Base-by-base conservation (phyloP, 1,284 basidiomycete species). In the Marasmius oreades region DNA sequence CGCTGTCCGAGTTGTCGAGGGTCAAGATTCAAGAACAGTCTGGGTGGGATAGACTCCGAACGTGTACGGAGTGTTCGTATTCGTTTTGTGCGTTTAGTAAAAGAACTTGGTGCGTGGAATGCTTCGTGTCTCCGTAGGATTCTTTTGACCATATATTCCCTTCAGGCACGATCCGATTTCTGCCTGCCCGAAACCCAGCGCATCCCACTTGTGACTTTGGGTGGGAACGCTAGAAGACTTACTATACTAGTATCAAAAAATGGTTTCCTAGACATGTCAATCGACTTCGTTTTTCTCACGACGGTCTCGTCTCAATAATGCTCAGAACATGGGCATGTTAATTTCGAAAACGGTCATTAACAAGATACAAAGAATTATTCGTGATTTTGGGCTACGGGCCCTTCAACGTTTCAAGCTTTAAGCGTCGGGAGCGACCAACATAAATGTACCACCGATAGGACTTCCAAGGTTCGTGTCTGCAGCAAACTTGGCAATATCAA, bases 71-170 rank as follows among this genome's bases (percentile, higher is more conserved):
- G 28, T 93, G 90, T 65, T 76, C 73, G 11, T 90, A 82, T 68
- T 82, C 82, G 1, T 90, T 91, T 66, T 91, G 89, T 66, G 78
- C 82, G 3, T 86, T 88, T 61, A 93, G 90, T 66, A 81, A 78
- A 62, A 79, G 82, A 48, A 85, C 86, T 45, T 92, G 90, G 88
- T 88, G 58, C 56, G 73, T 64, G 1, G n/a, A 46, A 26, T 7
- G 42, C 22, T 14, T 33, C 5, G 34, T 12, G 44, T 53, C 33
- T 57, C 12, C 59, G 53, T 34, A 33, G 22, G 33, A 39, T 23
- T 6, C 6, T 37, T 56, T n/a, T 47, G 5, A 33, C 51, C 28
- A 4, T 11, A 5, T 24, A 53, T 24, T 14, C 6, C 52, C 24
- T 43, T 12, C 55, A 88, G 88, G 88, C 91, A 93, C 68, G 91